Base-by-base conservation (phyloP, 805 yeast genomes). In the Grigorovia yakushimaensis region DNA sequence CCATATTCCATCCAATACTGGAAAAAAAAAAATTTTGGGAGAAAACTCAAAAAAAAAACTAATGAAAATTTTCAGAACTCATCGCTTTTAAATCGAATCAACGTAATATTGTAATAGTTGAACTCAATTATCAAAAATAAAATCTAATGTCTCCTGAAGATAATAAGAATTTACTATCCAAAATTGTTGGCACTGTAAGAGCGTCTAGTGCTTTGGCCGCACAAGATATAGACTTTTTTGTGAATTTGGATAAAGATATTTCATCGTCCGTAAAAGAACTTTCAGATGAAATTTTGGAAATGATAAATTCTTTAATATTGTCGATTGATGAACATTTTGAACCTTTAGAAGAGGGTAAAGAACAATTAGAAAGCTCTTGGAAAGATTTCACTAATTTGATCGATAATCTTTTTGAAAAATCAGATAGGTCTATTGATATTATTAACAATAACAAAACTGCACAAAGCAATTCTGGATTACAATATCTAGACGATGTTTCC, bases 171-270 rank as follows among this genome's bases (percentile, higher is more conserved):
- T 18, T 55, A 20, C 42, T 55, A 9, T 41, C 48, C 1, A 45
- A 45, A 22, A 50, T 53, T 0, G 54, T 56, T 4, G 70, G 74
- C 10, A 68, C 81, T 3, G 77, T 85, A 38, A 70, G 94, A 50
- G 75, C 83, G 2, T 73, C 95, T 0, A 70, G 82, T 3, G 79
- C 84, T 2, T 64, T 89, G 40, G 84, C 85, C 2, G 78, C 87
- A 0, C 84, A 84, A 47, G 98, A 91, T 68, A 73, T 88, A n/a
- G 77, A 74, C 27, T 93, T 89, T 58, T 78, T 80, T 62, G 70
- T 73, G 42, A 78, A 85, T 42, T 59, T 87, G 11, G 91, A 86
- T 56, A 56, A 68, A 3, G 58, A 62, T 1, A 58, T 81, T 13
- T 64, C 72, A 8, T 51, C 58, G 0, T 59, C 71, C 13, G 60